These are phyloP conservation scores for Fonsecaea erecta DNA, from an alignment of 2,329 filamentous ascomycete genomes.

Conservation along the genomic window DNA sequence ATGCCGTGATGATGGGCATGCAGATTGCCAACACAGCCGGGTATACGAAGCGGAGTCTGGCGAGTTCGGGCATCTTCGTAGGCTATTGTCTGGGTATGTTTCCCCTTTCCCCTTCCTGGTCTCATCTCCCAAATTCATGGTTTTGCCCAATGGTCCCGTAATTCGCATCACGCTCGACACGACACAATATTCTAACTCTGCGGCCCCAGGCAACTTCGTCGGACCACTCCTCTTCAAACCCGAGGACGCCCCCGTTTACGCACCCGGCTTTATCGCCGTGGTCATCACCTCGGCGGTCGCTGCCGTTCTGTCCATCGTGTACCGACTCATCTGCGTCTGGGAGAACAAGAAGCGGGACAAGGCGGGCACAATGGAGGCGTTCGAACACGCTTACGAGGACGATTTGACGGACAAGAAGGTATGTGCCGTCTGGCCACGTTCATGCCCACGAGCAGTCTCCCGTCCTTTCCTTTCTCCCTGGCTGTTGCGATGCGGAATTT, in stretches of 20 bases:
- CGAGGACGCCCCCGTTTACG: constrained; percentile 41
- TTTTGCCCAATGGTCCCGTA: constrained; percentile 45
- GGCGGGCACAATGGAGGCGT: constrained; percentile 48
- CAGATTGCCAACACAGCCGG: constrained; percentile 46
- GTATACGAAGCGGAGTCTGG: constrained; percentile 37
- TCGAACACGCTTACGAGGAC: constrained; percentile 59
- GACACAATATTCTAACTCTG: constrained; percentile 44
- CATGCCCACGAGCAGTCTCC: too few species aligned
- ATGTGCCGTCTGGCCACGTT: not conserved
- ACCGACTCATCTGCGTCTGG: constrained; percentile 37
- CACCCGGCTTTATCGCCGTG: constrained; percentile 43
- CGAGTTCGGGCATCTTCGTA: constrained; percentile 35
- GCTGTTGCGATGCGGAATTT: not conserved
- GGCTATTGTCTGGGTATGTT: constrained; percentile 46
- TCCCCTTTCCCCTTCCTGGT: constrained; percentile 35
- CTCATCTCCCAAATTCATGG: constrained; percentile 41
- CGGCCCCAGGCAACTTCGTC: constrained; percentile 12
- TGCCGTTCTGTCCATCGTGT: constrained; percentile 39
- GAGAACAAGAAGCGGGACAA: constrained; percentile 29
- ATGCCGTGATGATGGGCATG: constrained; percentile 58
- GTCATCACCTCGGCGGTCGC: constrained; percentile 21
- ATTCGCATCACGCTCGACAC: constrained; percentile 39
- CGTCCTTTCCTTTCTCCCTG: too few species aligned
- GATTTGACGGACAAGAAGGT: constrained; percentile 54
- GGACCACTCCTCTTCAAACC: constrained; percentile 28